Percentiles rank a stretch among this genome's conserved stretches.
Evolutionary conservation across 192 early-diverging fungal species (phyloP).

Genomic region (Coemansia reversa): DNA sequence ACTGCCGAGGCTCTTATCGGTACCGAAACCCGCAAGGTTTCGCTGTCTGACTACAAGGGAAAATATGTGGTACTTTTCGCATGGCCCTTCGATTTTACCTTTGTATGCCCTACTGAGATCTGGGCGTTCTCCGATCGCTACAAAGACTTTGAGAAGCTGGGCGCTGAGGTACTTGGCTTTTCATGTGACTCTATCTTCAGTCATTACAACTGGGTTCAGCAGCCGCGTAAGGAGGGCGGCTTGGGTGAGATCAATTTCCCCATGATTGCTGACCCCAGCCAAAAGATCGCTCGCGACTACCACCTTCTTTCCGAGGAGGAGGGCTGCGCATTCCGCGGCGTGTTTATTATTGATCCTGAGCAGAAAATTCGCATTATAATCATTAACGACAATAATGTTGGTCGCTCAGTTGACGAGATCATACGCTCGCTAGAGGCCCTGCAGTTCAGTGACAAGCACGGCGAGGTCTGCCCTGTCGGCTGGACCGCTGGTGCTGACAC

Average conservation of each 20-base stretch:
- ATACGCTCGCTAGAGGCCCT: constrained; percentile 89
- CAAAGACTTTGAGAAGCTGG: constrained; percentile 76
- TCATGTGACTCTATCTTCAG: constrained; percentile 78
- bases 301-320: constrained; percentile 81
- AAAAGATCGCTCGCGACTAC: constrained; percentile 85
- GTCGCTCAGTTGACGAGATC: constrained; percentile 82
- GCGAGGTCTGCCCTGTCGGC: constrained; percentile 82
- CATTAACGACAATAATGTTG: constrained; percentile 88
- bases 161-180: constrained; percentile 72
- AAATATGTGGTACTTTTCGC: constrained; percentile 79
- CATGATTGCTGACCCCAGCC: constrained; percentile 82
- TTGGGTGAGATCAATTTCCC: constrained; percentile 92
- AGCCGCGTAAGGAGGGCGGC: constrained; percentile 83
- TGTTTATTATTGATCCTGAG: constrained; percentile 91
- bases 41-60: constrained; percentile 68
- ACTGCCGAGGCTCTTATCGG: constrained; percentile 64
- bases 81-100: constrained; percentile 92
- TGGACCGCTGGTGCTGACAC: constrained; percentile 76
- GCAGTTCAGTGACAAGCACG: constrained; percentile 86
- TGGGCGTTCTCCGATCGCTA: constrained; percentile 84
- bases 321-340: constrained; percentile 76
- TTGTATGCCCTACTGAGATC: constrained; percentile 94
- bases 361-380: constrained; percentile 83
- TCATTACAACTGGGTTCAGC: constrained; percentile 87
- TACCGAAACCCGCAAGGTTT: constrained; percentile 66